A percentile compares a stretch with the other conserved stretches of the same genome.
These are phyloP conservation scores for Berberis thunbergii DNA, from an alignment of 164 flowering plant species.

Conservation along the genomic window DNA sequence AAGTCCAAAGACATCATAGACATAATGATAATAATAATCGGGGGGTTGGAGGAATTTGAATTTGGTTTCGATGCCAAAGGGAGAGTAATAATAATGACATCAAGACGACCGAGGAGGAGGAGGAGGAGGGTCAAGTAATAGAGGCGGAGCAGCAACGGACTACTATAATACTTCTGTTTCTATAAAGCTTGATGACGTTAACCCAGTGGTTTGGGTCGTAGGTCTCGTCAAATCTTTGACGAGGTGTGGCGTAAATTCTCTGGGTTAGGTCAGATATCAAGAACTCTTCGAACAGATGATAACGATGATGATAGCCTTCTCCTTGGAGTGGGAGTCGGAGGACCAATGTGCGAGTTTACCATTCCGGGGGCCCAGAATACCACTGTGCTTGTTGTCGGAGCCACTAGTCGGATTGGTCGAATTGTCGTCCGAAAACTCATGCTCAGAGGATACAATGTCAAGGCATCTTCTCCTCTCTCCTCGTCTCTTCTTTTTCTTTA, in stretches of 20 bases:
- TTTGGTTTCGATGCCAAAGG: too few relatives aligned
- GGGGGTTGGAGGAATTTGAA: too few relatives aligned
- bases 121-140: neutral
- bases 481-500: neutral
- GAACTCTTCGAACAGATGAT: conserved; percentile 24
- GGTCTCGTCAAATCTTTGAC: conserved; percentile 80
- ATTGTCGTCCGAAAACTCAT: conserved; percentile 81
- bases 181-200: conserved; percentile 37
- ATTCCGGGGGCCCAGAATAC: conserved; percentile 92
- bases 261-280: conserved; percentile 82
- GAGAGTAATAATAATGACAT: too few relatives aligned
- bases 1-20: too few relatives aligned
- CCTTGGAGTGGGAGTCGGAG: conserved; percentile 46
- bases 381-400: conserved; percentile 84
- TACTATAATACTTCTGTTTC: conserved; percentile 13
- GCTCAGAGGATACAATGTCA: conserved; percentile 91
- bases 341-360: conserved; percentile 92
- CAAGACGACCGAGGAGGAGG: neutral
- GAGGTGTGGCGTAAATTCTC: conserved; percentile 93
- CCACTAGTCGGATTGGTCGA: conserved; percentile 86
- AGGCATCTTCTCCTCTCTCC: conserved; percentile 29
- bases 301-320: conserved; percentile 44
- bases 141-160: neutral
- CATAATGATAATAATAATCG: too few relatives aligned
- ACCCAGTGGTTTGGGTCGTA: conserved; percentile 89